These are phyloP conservation scores for Marsdenia floribunda DNA, from an alignment of 257 asterid species.

Conservation along the genomic window DNA sequence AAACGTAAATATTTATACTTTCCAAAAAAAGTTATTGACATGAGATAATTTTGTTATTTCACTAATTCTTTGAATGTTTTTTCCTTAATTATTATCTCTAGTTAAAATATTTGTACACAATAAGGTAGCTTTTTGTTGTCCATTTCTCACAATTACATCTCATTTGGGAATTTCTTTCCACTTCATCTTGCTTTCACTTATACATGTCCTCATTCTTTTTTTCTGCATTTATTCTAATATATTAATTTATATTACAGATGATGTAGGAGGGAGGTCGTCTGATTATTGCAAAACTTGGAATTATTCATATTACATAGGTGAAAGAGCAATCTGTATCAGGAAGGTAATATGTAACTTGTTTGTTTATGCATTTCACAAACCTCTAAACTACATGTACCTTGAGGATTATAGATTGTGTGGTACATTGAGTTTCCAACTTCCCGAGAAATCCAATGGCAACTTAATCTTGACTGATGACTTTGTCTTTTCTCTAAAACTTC, in stretches of 20 bases:
- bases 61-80: not conserved
- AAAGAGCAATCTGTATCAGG: constrained; percentile 76
- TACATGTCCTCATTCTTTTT: constrained; percentile 1
- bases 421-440: not conserved
- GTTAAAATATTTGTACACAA: not conserved
- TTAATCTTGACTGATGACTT: not conserved
- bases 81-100: not conserved
- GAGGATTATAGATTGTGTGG: not conserved
- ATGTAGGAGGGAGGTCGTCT: too few relatives aligned
- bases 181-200: constrained; percentile 5
- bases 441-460: too few relatives aligned
- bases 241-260: constrained; percentile 42
- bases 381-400: not conserved
- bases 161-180: not conserved
- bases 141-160: not conserved
- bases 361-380: not conserved
- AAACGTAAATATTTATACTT: constrained; percentile 45
- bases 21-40: too few relatives aligned
- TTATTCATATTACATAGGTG: constrained; percentile 88
- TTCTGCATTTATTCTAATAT: not conserved
- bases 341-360: constrained; percentile 42
- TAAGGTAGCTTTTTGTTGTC: not conserved
- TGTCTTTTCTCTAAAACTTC: not conserved
- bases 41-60: too few relatives aligned
- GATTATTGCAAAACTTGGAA: constrained; percentile 62